phyloP scores from a whole-genome alignment of 441 rosid species.

The Flueggea neowawraea region DNA sequence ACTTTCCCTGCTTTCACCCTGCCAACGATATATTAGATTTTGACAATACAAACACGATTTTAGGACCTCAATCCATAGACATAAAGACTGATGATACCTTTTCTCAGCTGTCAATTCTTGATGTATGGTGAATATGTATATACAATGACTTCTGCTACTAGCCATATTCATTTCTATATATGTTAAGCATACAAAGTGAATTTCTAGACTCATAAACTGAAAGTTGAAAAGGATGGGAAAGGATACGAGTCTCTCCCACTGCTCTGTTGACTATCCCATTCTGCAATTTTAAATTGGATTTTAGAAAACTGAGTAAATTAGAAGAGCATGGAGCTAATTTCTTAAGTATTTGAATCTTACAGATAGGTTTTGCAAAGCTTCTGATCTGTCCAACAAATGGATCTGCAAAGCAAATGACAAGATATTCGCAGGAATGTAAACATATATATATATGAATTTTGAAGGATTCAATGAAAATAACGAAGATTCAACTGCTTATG shows the following conservation, averaged over 20 bases:
- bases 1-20: constrained; percentile 72
- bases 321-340: constrained; percentile 12
- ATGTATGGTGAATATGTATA: constrained; percentile 66
- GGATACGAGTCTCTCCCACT: constrained; percentile 94
- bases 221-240: too few relatives aligned
- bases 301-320: constrained; percentile 23
- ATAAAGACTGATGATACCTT: constrained; percentile 33
- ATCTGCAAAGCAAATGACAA: constrained; percentile 35
- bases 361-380: constrained; percentile 62
- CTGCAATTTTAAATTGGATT: constrained; percentile 37
- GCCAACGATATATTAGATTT: constrained; percentile 16
- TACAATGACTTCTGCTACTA: constrained; percentile 92
- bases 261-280: constrained; percentile 76
- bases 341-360: constrained; percentile 44
- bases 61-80: neutral
- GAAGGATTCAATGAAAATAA: too few relatives aligned
- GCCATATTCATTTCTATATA: constrained; percentile 80
- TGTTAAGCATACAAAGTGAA: constrained; percentile 30
- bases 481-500: too few relatives aligned
- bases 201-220: neutral
- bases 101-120: constrained; percentile 43
- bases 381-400: constrained; percentile 38
- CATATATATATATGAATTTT: neutral
- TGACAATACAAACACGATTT: neutral
- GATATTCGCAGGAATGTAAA: constrained; percentile 9